A percentile compares a stretch with the other conserved stretches of the same genome.
phyloP scores from a whole-genome alignment of 306 rosid genomes.

The Begonia fuchsioides region DNA sequence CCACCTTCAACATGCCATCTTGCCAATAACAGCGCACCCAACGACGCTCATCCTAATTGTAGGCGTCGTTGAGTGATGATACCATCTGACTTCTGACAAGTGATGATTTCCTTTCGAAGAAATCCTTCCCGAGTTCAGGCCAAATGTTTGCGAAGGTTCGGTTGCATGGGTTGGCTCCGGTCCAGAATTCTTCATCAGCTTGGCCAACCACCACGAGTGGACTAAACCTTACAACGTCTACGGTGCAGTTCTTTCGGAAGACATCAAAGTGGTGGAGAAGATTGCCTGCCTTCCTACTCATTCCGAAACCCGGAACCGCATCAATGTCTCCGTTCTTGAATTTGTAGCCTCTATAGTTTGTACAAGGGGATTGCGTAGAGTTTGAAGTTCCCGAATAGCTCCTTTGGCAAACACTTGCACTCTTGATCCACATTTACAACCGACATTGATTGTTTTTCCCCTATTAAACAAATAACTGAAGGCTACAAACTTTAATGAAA shows the following conservation, averaged over 20 bases:
- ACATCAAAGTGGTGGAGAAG: slow-evolving; percentile 61
- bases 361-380: no score
- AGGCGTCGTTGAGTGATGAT: no score
- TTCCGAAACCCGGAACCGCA: slow-evolving; percentile 67
- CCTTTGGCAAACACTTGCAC: no score
- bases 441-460: no score
- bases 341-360: no score
- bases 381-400: no score
- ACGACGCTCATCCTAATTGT: no score
- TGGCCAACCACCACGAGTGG: slow-evolving; percentile 82
- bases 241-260: slow-evolving; percentile 83
- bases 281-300: slow-evolving; percentile 50
- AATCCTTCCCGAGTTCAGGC: slow-evolving; percentile 60
- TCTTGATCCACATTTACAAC: no score
- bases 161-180: slow-evolving; percentile 87
- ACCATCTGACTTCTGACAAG: no score
- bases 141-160: slow-evolving; percentile 60
- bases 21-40: no score
- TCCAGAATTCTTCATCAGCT: slow-evolving; percentile 77
- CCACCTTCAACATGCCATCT: no score
- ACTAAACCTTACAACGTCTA: slow-evolving; percentile 66
- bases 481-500: neutral
- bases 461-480: no score
- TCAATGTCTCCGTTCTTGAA: slow-evolving; percentile 69
- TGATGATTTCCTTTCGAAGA: slow-evolving; percentile 35